These are phyloP conservation scores for Gracilaria vermiculophylla DNA, from an alignment of 23 red algal species.

Conservation along the genomic window DNA sequence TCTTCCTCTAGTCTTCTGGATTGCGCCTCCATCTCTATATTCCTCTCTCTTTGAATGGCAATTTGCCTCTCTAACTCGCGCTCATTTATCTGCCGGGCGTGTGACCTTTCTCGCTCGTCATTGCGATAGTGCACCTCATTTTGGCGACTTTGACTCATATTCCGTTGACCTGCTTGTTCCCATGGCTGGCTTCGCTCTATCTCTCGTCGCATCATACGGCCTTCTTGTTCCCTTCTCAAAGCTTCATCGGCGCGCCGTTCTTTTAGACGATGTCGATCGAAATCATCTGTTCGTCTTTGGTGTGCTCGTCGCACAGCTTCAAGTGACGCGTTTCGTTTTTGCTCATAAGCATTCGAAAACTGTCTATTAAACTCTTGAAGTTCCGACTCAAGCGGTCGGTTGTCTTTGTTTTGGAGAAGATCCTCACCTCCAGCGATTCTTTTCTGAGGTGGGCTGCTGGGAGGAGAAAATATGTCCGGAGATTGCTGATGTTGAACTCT, in stretches of 20 bases:
- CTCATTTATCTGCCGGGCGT: not conserved
- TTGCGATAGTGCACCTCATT: not conserved
- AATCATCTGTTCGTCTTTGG: not conserved
- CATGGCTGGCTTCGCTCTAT: not conserved
- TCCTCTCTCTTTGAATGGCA: not conserved
- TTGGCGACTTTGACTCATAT: not conserved
- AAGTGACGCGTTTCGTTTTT: not conserved
- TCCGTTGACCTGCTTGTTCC: not conserved
- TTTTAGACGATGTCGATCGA: not conserved
- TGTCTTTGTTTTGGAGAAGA: not conserved
- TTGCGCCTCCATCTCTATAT: not conserved
- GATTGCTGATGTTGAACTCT: not conserved
- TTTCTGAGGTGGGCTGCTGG: not conserved
- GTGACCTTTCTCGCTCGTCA: not conserved
- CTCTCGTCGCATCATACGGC: not conserved
- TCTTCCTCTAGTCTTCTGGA: constrained; percentile 5
- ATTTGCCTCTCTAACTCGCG: constrained; percentile 8
- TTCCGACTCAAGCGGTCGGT: not conserved
- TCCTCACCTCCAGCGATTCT: not conserved
- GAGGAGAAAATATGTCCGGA: constrained; percentile 17
- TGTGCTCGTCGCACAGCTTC: not conserved
- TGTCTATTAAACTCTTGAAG: not conserved
- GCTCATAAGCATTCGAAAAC: not conserved
- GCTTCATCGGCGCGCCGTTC: not conserved
- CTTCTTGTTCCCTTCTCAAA: not conserved